A percentile compares a stretch with the other conserved stretches of the same genome.
Evolutionary conservation across 371 early-diverging fungal species (phyloP).

Genomic region (Rhizomucor miehei): DNA sequence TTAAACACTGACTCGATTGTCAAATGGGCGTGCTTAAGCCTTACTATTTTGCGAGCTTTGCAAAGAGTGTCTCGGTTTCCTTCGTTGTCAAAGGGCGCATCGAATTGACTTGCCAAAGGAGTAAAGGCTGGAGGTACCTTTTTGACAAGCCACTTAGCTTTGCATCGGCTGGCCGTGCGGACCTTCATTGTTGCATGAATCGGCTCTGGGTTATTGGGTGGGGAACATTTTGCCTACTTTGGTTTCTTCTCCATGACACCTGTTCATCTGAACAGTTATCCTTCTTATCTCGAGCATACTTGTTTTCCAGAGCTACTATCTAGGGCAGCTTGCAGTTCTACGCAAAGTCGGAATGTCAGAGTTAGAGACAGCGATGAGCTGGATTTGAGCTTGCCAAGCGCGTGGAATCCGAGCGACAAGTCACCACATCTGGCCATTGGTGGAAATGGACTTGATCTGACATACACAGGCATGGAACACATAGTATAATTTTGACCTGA

Average conservation of each 20-base stretch:
- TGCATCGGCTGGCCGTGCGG: too few species aligned
- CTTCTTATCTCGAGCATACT: conserved; percentile 37
- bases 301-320: conserved; percentile 22
- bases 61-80: conserved; percentile 94
- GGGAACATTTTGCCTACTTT: too few species aligned
- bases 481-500: not conserved
- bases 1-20: conserved; percentile 3
- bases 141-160: too few species aligned
- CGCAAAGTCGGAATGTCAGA: conserved; percentile 5
- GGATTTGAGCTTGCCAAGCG: conserved; percentile 51
- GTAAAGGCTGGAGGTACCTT: too few species aligned
- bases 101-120: too few species aligned
- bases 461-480: conserved; percentile 45
- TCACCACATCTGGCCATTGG: conserved; percentile 54
- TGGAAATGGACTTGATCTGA: conserved; percentile 50
- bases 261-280: conserved; percentile 2
- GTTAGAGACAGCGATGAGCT: conserved; percentile 15
- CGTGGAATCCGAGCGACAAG: conserved; percentile 66
- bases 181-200: too few species aligned
- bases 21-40: conserved; percentile 15
- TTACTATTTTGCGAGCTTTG: conserved; percentile 96
- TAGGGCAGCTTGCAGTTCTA: conserved; percentile 24
- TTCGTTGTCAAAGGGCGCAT: conserved; percentile 96
- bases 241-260: too few species aligned
- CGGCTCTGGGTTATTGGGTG: too few species aligned